Conservation (phyloP, 495 filamentous ascomycete genomes). For the Aspergillus affinis region DNA sequence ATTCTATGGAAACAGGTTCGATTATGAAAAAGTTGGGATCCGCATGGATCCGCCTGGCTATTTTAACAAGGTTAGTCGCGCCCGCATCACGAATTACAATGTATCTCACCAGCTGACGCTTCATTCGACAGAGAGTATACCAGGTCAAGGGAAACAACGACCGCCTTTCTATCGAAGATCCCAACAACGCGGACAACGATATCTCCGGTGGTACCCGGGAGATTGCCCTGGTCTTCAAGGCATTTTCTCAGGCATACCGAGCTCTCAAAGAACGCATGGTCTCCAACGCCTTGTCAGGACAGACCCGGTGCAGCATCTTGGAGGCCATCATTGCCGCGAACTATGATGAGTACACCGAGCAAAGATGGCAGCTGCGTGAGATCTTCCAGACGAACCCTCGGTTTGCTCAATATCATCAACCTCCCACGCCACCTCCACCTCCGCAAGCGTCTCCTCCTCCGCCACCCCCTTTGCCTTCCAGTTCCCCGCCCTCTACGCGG, state of each 20-base stretch:
- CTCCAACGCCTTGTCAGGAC: conserved; percentile 24
- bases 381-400: conserved; percentile 43
- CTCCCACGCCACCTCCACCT: conserved; percentile 33
- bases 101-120: conserved; percentile 5
- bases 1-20: conserved; percentile 80
- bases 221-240: conserved; percentile 56
- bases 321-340: conserved; percentile 66
- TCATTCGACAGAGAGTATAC: conserved; percentile 20
- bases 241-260: conserved; percentile 63
- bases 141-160: conserved; percentile 33
- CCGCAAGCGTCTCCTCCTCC: conserved; percentile 28
- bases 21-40: conserved; percentile 66
- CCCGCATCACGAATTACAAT: background rate
- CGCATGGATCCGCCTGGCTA: conserved; percentile 68
- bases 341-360: conserved; percentile 65
- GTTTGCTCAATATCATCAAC: conserved; percentile 35
- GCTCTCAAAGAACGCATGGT: conserved; percentile 59
- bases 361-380: conserved; percentile 53
- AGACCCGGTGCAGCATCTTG: conserved; percentile 57
- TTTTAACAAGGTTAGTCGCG: conserved; percentile 65
- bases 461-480: conserved; percentile 16
- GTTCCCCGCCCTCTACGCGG: conserved; percentile 12
- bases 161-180: conserved; percentile 79
- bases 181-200: conserved; percentile 79
- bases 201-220: conserved; percentile 78